Percentiles rank a stretch among this genome's conserved stretches.
Evolutionary conservation across 2,329 filamentous ascomycete genomes (phyloP).

Genomic region (Nigrospora osmanthi): DNA sequence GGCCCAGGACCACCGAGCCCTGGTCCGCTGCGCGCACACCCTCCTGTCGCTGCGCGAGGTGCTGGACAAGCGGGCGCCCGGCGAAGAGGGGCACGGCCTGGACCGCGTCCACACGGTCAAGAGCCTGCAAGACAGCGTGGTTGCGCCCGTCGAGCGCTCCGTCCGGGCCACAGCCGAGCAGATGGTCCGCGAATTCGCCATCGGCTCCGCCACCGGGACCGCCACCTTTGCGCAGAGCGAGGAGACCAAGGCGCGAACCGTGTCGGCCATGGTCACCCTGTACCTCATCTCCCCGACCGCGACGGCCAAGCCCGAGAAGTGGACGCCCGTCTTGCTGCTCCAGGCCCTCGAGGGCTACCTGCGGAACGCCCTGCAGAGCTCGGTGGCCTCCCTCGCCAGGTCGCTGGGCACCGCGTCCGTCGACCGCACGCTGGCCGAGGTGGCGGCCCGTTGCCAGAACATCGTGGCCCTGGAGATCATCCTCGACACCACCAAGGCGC

Average conservation of each 20-base stretch:
- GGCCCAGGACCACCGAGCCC: conserved; percentile 66
- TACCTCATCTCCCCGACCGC: conserved; percentile 72
- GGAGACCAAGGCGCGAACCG: conserved; percentile 65
- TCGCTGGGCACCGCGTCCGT: conserved; percentile 73
- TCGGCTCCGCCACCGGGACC: conserved; percentile 44
- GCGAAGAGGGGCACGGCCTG: conserved; percentile 71
- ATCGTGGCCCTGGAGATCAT: conserved; percentile 80
- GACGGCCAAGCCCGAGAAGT: conserved; percentile 42
- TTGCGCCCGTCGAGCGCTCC: conserved; percentile 64
- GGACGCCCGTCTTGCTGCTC: conserved; percentile 64
- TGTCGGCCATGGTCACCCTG: conserved; percentile 67
- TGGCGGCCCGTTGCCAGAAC: conserved; percentile 80
- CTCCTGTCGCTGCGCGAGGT: conserved; percentile 69
- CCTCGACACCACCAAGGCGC: conserved; percentile 60
- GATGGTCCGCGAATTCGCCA: conserved; percentile 74
- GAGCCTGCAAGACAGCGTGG: conserved; percentile 60
- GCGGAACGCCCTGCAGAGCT: conserved; percentile 71
- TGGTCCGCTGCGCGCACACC: conserved; percentile 77
- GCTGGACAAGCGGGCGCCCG: conserved; percentile 56
- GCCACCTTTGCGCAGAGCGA: conserved; percentile 59
- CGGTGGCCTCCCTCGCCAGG: conserved; percentile 64
- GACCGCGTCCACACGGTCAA: conserved; percentile 65
- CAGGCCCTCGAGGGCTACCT: conserved; percentile 75
- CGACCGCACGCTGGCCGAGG: conserved; percentile 73
- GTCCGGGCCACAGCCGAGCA: conserved; percentile 70